phyloP scores from a whole-genome alignment of 116 monocot species.

The Dioscorea cayenensis region DNA sequence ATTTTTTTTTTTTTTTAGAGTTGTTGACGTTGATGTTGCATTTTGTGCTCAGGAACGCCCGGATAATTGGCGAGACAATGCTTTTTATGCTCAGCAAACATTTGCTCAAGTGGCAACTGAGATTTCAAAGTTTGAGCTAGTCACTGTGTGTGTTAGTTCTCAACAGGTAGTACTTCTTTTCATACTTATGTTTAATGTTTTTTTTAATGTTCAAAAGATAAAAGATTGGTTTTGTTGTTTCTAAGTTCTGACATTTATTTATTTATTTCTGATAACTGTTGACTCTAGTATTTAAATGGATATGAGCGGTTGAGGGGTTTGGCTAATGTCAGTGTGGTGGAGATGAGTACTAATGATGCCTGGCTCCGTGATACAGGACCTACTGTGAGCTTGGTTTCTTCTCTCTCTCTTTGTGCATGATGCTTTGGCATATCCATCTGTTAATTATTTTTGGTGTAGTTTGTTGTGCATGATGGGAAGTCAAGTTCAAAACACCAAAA shows the following conservation, averaged over 20 bases:
- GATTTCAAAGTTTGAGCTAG: conserved; percentile 83
- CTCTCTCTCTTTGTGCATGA: not conserved
- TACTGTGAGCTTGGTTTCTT: conserved; percentile 45
- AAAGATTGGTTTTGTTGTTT: not conserved
- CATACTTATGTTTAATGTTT: not conserved
- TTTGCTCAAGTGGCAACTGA: conserved; percentile 60
- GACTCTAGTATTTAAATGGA: conserved; percentile 54
- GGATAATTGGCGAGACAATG: conserved; percentile 82
- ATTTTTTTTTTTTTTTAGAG: not conserved
- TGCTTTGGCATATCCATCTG: not conserved
- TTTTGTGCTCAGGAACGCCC: conserved; percentile 54
- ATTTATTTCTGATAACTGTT: conserved; percentile 2
- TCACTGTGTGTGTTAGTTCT: conserved; percentile 67
- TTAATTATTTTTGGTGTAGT: conserved; percentile 35
- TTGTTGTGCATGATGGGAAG: conserved; percentile 44
- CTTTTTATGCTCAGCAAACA: conserved; percentile 43
- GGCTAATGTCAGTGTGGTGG: conserved; percentile 63
- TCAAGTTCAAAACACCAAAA: conserved; percentile 12
- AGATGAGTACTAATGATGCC: conserved; percentile 99
- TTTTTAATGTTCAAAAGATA: conserved; percentile 1
- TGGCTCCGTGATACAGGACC: conserved; percentile 98
- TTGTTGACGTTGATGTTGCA: not conserved
- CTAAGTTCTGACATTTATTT: not conserved
- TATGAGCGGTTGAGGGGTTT: conserved; percentile 21
- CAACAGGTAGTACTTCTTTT: conserved; percentile 37